Evolutionary conservation across 257 asterid species (phyloP).

Genomic region (Ehretia macrophylla): DNA sequence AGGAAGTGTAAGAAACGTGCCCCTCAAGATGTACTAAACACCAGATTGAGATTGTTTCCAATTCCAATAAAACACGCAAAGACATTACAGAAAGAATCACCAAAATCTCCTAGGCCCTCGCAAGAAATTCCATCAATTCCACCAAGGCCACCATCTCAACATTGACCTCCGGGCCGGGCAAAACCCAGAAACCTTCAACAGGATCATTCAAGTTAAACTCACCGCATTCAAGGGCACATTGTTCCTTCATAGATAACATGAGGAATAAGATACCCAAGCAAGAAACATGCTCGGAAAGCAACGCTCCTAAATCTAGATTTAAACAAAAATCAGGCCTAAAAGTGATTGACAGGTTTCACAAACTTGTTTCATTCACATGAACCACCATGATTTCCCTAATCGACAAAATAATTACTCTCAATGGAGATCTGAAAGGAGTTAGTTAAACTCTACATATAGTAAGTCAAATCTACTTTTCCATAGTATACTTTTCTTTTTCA

Average conservation of each 20-base stretch:
- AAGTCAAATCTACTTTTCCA: too few relatives aligned
- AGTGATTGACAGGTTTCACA: too few relatives aligned
- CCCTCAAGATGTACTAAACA: conserved; percentile 96
- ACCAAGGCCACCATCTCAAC: conserved; percentile 98
- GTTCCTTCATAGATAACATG: conserved; percentile 59
- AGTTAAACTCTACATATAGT: too few relatives aligned
- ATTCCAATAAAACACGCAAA: conserved; percentile 92
- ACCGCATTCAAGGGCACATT: conserved; percentile 35
- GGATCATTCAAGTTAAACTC: conserved; percentile 89
- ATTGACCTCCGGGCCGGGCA: conserved; percentile 79
- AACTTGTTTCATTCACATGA: too few relatives aligned
- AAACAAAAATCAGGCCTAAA: too few relatives aligned
- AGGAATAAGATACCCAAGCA: conserved; percentile 42
- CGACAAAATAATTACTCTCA: too few relatives aligned
- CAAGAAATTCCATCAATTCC: conserved; percentile 74
- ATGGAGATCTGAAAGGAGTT: too few relatives aligned
- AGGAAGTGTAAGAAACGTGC: conserved; percentile 85
- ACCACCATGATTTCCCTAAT: too few relatives aligned
- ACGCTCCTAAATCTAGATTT: neutral
- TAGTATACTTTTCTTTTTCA: too few relatives aligned
- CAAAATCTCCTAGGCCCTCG: conserved; percentile 92
- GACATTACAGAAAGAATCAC: conserved; percentile 87
- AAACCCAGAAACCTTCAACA: conserved; percentile 94
- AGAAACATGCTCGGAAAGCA: conserved; percentile 40
- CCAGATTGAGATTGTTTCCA: conserved; percentile 88